Evolutionary conservation across 495 filamentous ascomycete species (phyloP).

Genomic region (Aspergillus haitiensis): DNA sequence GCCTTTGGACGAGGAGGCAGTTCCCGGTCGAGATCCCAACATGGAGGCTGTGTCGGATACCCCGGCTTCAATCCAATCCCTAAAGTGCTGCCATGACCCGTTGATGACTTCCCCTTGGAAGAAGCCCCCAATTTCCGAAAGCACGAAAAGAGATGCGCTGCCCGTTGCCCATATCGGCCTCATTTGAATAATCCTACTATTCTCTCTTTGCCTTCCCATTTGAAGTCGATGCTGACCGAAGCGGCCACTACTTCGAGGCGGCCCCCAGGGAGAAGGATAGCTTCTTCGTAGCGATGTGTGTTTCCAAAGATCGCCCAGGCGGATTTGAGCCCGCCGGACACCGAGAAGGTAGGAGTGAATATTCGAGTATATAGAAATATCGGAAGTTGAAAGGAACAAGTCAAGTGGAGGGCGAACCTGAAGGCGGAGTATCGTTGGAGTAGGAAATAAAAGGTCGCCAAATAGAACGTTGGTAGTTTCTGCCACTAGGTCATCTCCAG

Average conservation of each 20-base stretch:
- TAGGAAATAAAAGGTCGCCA: constrained; percentile 78
- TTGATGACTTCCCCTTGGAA: constrained; percentile 87
- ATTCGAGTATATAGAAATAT: constrained; percentile 74
- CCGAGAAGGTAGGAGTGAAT: constrained; percentile 86
- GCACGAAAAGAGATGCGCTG: constrained; percentile 79
- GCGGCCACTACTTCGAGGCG: constrained; percentile 59
- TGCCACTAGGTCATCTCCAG: constrained; percentile 21
- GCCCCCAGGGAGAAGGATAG: constrained; percentile 67
- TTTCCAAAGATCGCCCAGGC: constrained; percentile 81
- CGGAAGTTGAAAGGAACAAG: constrained; percentile 74
- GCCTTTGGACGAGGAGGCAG: constrained; percentile 34
- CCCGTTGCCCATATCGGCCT: constrained; percentile 83
- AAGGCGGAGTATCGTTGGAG: constrained; percentile 67
- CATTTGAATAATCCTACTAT: constrained; percentile 60
- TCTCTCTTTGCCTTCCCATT: constrained; percentile 58
- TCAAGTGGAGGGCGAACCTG: constrained; percentile 79
- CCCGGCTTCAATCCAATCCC: constrained; percentile 54
- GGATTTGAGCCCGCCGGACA: constrained; percentile 77
- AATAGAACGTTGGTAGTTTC: constrained; percentile 54
- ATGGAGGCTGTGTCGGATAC: constrained; percentile 33
- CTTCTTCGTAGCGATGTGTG: constrained; percentile 72
- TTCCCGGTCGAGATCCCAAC: constrained; percentile 44
- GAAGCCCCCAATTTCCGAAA: constrained; percentile 81
- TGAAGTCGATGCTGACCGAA: constrained; percentile 55
- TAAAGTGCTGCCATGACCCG: constrained; percentile 67